Percentiles rank a stretch among this genome's conserved stretches.
Conservation (phyloP, 2,329 filamentous ascomycete genomes). For the Colletotrichum sp. region DNA sequence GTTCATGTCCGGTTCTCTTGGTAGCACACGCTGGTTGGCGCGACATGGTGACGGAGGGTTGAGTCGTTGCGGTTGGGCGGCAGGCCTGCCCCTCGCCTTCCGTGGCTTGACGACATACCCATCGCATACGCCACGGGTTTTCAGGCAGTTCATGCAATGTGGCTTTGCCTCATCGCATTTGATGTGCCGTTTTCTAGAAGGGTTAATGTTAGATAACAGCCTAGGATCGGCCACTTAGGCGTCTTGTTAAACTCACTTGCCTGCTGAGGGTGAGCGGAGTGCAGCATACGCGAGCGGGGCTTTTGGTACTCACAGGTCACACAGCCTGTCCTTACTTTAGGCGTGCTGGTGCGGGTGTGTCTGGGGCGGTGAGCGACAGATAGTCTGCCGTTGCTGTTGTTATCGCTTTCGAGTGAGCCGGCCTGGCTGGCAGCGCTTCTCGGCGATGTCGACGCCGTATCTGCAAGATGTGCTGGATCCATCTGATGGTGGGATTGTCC, state of each 20-base stretch:
- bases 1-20: slow-evolving; percentile 17
- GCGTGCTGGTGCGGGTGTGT: slow-evolving; percentile 21
- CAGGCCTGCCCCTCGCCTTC: background rate
- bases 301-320: slow-evolving; percentile 17
- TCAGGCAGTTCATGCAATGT: slow-evolving; percentile 42
- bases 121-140: slow-evolving; percentile 20
- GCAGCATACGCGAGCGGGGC: background rate
- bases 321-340: slow-evolving; percentile 23
- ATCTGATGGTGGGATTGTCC: background rate
- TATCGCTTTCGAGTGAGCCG: slow-evolving; percentile 1
- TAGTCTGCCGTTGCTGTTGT: background rate
- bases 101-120: slow-evolving; percentile 18
- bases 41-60: background rate
- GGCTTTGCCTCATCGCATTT: slow-evolving; percentile 48
- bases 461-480: slow-evolving; percentile 9
- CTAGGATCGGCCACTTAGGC: background rate
- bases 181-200: slow-evolving; percentile 36
- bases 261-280: background rate
- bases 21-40: background rate
- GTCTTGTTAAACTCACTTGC: slow-evolving; percentile 12
- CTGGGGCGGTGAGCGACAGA: slow-evolving; percentile 3
- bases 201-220: background rate
- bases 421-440: background rate
- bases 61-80: background rate
- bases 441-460: slow-evolving; percentile 8